Base-by-base conservation (phyloP, 2,329 filamentous ascomycete genomes). In the Phaeosphaeria sp. region DNA sequence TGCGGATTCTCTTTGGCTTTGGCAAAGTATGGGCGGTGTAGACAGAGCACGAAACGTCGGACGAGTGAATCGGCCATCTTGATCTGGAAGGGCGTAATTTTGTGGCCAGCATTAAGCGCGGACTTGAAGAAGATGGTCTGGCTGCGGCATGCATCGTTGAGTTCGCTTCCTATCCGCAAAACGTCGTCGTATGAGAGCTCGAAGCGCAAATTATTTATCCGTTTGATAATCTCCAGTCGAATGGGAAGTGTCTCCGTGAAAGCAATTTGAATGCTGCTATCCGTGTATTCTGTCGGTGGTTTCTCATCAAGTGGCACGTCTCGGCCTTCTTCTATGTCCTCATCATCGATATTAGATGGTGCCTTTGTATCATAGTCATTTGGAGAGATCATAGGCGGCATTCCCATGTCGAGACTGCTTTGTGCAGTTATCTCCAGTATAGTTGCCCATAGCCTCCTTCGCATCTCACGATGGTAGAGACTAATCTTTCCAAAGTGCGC, bases 11-110 rank as follows among this genome's bases (percentile, higher is more conserved):
- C 61, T 5, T 69, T 75, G 10, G 82, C 79, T 57, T 78, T 72
- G 39, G 69, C 69, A 39, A 79, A 79, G 65, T 82, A 86, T 0
- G 81, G 76, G 7, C 79, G 80, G 60, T 89, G 85, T 0, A 89
- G 74, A 0, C 81, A 78, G 15, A 88, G 79, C 1, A 87, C 64
- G 64, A 86, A 87, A 15, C 86, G 83, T 5, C 83, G 82, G 3
- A 84, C 75, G 0, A 84, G 74, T 42, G 83, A 81, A 49, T 86
- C 81, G 23, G 85, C 71, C 5, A 87, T 66, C 56, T 85, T 85
- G 1, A 78, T 71, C n/a, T 81, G 79, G 52, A 84, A 83, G 15
- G 61, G 59, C 11, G 62, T 64, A 20, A 61, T 58, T 3, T 49
- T 52, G 10, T 51, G 36, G 13, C 57, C 42, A 17, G 59, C 44